Percentiles rank a stretch among this genome's conserved stretches.
phyloP scores from a whole-genome alignment of 208 protist genomes.

The Phytomonas francai region DNA sequence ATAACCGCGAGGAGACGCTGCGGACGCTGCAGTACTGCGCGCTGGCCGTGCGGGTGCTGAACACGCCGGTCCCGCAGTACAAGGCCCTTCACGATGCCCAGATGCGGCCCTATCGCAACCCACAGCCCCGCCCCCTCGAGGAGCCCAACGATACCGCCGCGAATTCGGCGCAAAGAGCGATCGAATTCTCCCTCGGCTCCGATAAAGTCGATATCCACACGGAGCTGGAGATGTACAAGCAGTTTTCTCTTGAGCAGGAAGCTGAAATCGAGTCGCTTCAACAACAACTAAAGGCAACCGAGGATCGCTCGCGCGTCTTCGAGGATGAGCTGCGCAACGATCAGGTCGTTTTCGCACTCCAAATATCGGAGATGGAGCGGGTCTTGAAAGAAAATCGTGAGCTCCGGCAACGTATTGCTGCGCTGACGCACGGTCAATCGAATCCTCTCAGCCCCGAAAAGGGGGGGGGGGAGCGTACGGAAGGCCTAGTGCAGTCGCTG shows the following conservation, averaged over 20 bases:
- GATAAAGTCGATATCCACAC: neutral
- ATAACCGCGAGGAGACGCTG: constrained; percentile 78
- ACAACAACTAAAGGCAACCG: constrained; percentile 2
- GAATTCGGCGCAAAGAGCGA: too few relatives aligned
- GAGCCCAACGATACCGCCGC: constrained; percentile 13
- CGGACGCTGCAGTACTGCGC: constrained; percentile 91
- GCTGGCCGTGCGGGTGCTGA: constrained; percentile 83
- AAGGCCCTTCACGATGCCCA: constrained; percentile 22
- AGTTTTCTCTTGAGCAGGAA: constrained; percentile 10
- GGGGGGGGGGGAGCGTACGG: too few relatives aligned
- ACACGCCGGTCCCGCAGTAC: constrained; percentile 52
- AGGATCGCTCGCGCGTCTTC: constrained; percentile 41
- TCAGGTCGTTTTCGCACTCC: constrained; percentile 56
- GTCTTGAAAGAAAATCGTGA: constrained; percentile 43
- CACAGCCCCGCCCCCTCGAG: too few relatives aligned
- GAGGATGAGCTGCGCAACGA: constrained; percentile 68
- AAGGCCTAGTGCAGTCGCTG: too few relatives aligned
- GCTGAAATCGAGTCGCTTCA: constrained; percentile 21
- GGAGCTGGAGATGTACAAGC: too few relatives aligned
- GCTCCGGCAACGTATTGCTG: constrained; percentile 18
- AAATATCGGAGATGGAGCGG: constrained; percentile 47
- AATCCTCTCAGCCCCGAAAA: too few relatives aligned
- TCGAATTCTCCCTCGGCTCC: neutral
- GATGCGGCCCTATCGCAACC: neutral
- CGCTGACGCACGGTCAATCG: too few relatives aligned